Evolutionary conservation across 192 early-diverging fungal genomes (phyloP).

Genomic region (Coemansia sp.): DNA sequence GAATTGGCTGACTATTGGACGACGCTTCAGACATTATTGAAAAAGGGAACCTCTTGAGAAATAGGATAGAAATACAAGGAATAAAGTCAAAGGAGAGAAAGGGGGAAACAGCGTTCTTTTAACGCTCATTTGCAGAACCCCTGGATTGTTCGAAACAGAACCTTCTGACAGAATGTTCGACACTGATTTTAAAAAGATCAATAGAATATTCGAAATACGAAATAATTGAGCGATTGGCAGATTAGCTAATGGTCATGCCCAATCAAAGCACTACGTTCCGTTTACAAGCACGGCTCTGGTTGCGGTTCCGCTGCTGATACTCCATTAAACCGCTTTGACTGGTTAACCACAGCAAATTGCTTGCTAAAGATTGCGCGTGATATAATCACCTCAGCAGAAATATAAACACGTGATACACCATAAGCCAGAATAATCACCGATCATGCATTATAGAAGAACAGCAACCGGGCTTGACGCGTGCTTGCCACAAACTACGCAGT

Average conservation of each 20-base stretch:
- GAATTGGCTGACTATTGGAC: slow-evolving; percentile 9
- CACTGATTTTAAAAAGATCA: neutral
- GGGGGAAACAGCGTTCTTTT: neutral
- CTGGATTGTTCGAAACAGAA: slow-evolving; percentile 6
- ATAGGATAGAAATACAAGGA: slow-evolving; percentile 4
- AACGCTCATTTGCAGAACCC: neutral
- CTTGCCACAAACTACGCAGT: neutral
- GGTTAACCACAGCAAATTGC: no score
- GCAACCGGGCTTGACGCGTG: no score
- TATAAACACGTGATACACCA: no score
- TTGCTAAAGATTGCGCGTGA: no score
- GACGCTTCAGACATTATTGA: neutral
- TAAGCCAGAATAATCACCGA: no score
- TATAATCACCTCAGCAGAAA: no score
- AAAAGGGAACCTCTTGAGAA: neutral
- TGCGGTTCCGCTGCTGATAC: no score
- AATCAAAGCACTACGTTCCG: no score
- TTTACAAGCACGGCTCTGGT: no score
- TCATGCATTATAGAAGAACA: no score
- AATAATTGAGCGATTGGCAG: neutral
- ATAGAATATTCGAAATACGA: neutral
- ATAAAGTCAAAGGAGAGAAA: slow-evolving; percentile 7
- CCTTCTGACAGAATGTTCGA: neutral
- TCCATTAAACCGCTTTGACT: no score
- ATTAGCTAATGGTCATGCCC: no score